Base-by-base conservation (phyloP, 345 rosid genomes). In the Syzygium oleosum region DNA sequence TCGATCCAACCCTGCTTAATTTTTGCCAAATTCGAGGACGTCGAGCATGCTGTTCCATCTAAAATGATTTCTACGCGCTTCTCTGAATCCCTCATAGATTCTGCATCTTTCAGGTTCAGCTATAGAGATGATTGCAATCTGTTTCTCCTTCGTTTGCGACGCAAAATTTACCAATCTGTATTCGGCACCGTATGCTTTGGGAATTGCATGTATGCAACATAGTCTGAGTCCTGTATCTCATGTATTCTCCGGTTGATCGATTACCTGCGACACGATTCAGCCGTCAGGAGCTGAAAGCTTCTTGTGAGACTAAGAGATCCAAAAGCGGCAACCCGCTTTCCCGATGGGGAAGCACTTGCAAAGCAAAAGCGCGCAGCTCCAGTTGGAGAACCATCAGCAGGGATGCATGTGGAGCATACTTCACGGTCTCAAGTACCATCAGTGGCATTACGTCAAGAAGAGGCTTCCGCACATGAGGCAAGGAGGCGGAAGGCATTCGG, bases 331-430 rank as follows among this genome's bases (percentile, higher is more conserved):
- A 49, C 27, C 23, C 10, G 25, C 51, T 12, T 12, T 41, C 58
- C 80, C 9, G 31, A 95, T 95, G 96, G 94, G 96, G 85, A 94
- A 91, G 92, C 92, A 92, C 16, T 80, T 41, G 89, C 91, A 89
- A 16, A 87, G 88, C 31, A 87, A 88, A 85, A 46, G 86, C 49
- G 46, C 23, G 58, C 59, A 84, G 54, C n/a, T 87, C 86, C 84
- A 63, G 90, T 55, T 89, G 56, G 91, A 87, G 21, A 86, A 89
- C 49, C 87, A 89, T 59, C 89, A 86, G 86, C 94, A 94, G 31
- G 93, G 97, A 88, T 94, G 95, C 90, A 90, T 93, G 91, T 95
- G 96, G 98, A 92, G 98, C 52, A 79, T 96, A 4, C 90, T 96
- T 87, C 95, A 95, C 83, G 90, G 91, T 31, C 94, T 96, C 51